These are phyloP conservation scores for Scheffersomyces titani DNA, from an alignment of 1,139 yeast species.

Conservation along the genomic window DNA sequence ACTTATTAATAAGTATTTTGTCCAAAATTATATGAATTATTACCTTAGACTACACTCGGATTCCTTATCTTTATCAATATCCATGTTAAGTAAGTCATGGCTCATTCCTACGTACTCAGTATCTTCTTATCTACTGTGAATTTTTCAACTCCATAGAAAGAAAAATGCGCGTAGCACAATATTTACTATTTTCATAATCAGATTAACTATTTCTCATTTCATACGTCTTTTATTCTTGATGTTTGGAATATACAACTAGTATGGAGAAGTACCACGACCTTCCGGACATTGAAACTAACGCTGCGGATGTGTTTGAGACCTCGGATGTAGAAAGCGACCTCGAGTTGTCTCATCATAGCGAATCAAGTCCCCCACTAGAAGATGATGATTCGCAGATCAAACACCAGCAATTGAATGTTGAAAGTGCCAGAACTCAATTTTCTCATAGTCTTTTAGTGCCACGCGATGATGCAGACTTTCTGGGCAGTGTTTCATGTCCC, in stretches of 20 bases:
- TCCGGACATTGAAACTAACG: slow-evolving; percentile 27
- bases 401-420: slow-evolving; percentile 19
- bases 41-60: too few species aligned
- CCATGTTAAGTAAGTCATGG: too few species aligned
- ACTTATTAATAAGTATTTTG: too few species aligned
- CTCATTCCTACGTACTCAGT: too few species aligned
- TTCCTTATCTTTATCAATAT: too few species aligned
- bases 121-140: too few species aligned
- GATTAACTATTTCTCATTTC: too few species aligned
- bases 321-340: slow-evolving; percentile 46
- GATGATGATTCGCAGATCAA: slow-evolving; percentile 17
- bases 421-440: slow-evolving; percentile 22
- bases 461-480: slow-evolving; percentile 29
- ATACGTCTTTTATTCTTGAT: too few species aligned
- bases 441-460: slow-evolving; percentile 17
- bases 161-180: too few species aligned
- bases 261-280: slow-evolving; percentile 24
- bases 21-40: too few species aligned
- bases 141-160: too few species aligned
- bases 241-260: neutral
- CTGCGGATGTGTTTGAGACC: slow-evolving; percentile 49
- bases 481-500: slow-evolving; percentile 29
- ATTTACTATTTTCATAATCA: too few species aligned
- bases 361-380: slow-evolving; percentile 3
- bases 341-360: slow-evolving; percentile 11